phyloP scores from a whole-genome alignment of 257 asterid genomes.

The Echites panduratus region DNA sequence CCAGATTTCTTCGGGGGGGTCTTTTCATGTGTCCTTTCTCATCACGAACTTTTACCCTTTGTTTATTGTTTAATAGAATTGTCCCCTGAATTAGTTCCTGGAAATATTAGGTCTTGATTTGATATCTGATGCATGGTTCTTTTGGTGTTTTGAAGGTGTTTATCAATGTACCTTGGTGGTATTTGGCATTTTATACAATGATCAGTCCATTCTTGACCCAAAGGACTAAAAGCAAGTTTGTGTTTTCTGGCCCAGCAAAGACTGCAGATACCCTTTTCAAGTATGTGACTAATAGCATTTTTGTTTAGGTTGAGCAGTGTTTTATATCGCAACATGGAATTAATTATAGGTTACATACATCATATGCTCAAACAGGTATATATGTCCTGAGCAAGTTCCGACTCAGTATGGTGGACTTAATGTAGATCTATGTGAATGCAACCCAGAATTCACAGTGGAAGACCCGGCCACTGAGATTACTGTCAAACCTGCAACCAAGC shows the following conservation, averaged over 20 bases:
- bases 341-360: neutral
- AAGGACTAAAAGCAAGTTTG: conserved; percentile 85
- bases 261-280: conserved; percentile 81
- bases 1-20: neutral
- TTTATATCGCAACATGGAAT: neutral
- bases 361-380: conserved; percentile 43
- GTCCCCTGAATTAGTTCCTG: neutral
- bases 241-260: conserved; percentile 66
- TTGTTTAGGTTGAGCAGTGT: neutral
- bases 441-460: conserved; percentile 73
- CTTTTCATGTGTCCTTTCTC: neutral
- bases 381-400: conserved; percentile 77
- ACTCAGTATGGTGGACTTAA: conserved; percentile 85
- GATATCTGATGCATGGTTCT: neutral
- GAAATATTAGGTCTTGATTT: neutral
- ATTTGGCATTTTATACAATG: conserved; percentile 78
- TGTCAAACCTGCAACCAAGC: conserved; percentile 75
- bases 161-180: conserved; percentile 99
- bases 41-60: neutral
- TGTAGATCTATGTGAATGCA: conserved; percentile 81
- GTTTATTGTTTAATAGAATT: neutral
- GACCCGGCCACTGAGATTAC: conserved; percentile 75
- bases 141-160: conserved; percentile 41
- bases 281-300: conserved; percentile 29
- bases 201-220: conserved; percentile 88